A percentile compares a stretch with the other conserved stretches of the same genome.
phyloP scores from a whole-genome alignment of 176 grass and related monocot genomes.

The Canna indica region DNA sequence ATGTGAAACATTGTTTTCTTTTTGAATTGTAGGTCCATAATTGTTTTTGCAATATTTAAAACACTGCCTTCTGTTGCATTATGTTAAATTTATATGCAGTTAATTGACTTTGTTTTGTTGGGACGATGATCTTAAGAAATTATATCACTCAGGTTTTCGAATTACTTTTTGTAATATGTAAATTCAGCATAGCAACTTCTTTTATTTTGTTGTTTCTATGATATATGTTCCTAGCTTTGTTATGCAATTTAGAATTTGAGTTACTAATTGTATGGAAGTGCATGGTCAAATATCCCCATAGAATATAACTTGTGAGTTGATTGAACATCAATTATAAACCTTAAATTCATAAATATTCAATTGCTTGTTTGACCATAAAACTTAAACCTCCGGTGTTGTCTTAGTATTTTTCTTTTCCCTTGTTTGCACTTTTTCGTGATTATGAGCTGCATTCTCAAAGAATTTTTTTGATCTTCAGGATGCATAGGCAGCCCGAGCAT shows the following conservation, averaged over 20 bases:
- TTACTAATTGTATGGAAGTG: neutral
- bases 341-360: neutral
- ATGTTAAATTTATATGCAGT: neutral
- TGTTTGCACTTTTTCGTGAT: neutral
- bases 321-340: neutral
- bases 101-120: neutral
- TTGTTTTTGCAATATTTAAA: neutral
- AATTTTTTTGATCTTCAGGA: conserved; percentile 28
- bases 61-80: neutral
- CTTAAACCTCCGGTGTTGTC: neutral
- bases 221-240: neutral
- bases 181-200: neutral
- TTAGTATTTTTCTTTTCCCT: neutral
- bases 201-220: neutral
- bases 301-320: no score
- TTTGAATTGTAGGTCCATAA: no score
- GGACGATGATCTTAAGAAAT: neutral
- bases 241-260: neutral
- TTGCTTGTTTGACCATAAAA: neutral
- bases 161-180: neutral
- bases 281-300: no score
- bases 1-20: neutral
- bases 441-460: neutral
- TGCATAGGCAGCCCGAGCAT: conserved; percentile 84
- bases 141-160: neutral